A percentile compares a stretch with the other conserved stretches of the same genome.
Conservation (phyloP, 768 basidiomycete genomes). For the Trametes cingulata region DNA sequence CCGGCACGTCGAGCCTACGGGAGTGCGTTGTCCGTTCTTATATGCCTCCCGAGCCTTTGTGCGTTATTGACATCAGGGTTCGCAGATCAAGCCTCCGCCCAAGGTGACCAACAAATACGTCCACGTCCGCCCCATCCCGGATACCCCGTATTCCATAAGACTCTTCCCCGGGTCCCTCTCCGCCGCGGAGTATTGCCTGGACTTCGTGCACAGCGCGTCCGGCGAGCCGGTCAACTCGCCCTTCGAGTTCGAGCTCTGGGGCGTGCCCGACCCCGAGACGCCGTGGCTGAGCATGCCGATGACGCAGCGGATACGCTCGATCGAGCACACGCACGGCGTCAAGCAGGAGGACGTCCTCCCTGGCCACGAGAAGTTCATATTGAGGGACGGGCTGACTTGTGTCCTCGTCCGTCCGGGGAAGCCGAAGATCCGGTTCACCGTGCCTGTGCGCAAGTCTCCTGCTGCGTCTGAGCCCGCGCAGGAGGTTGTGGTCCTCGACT, state of each 20-base stretch:
- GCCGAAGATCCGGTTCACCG: neutral
- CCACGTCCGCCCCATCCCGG: too few relatives aligned
- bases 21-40: too few relatives aligned
- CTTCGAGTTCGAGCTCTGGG: neutral
- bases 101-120: too few relatives aligned
- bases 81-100: too few relatives aligned
- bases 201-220: neutral
- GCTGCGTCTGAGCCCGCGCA: too few relatives aligned
- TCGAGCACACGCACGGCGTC: neutral
- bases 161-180: neutral
- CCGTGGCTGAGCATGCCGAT: neutral
- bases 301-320: neutral
- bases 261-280: neutral
- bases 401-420: neutral
- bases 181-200: neutral
- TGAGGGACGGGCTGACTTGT: slow-evolving; percentile 2
- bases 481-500: too few relatives aligned
- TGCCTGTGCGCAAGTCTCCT: neutral
- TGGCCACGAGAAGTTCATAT: slow-evolving; percentile 1
- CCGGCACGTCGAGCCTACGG: too few relatives aligned
- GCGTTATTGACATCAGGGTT: too few relatives aligned
- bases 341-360: neutral
- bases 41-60: too few relatives aligned
- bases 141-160: neutral
- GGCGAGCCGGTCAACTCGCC: neutral